A percentile compares a stretch with the other conserved stretches of the same genome.
phyloP scores from a whole-genome alignment of 495 filamentous ascomycete species.

The Aspergillus affinis region DNA sequence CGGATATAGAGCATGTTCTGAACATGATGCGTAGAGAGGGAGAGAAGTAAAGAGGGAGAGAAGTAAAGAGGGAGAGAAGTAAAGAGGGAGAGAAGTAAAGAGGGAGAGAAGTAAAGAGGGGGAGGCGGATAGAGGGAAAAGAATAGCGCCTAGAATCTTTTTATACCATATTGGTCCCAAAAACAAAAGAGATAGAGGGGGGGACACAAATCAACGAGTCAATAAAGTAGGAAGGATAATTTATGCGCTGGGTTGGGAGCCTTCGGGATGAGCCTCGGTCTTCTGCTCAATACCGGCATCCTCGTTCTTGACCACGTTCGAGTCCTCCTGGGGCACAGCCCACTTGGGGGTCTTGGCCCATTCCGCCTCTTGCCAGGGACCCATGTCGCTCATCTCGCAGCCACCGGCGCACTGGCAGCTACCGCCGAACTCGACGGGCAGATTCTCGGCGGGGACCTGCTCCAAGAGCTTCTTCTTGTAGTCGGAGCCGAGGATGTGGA shows the following conservation, averaged over 20 bases:
- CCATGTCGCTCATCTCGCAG: conserved; percentile 82
- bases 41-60: not conserved
- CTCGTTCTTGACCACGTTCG: conserved; percentile 24
- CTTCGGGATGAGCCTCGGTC: conserved; percentile 29
- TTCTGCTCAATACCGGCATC: conserved; percentile 31
- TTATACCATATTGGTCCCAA: conserved; percentile 25
- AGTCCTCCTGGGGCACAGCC: conserved; percentile 46
- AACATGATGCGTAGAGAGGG: conserved; percentile 2
- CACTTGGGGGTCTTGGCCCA: conserved; percentile 71
- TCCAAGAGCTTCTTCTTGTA: conserved; percentile 81
- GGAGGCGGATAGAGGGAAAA: conserved; percentile 3
- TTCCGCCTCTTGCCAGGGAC: conserved; percentile 85
- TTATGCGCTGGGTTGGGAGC: conserved; percentile 34
- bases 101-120: conserved; percentile 13
- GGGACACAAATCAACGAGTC: conserved; percentile 3
- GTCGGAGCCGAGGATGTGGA: conserved; percentile 77
- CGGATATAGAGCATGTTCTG: conserved; percentile 3
- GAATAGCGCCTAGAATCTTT: conserved; percentile 5
- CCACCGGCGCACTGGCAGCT: conserved; percentile 79
- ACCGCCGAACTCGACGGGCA: conserved; percentile 85
- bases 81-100: no score
- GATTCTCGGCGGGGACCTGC: conserved; percentile 88
- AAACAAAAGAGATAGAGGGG: conserved; percentile 8
- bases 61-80: conserved; percentile 1
- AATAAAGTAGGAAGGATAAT: conserved; percentile 14